A percentile compares a stretch with the other conserved stretches of the same genome.
Conservation (phyloP, 2,329 filamentous ascomycete genomes). For the Zymoseptoria passerinii region DNA sequence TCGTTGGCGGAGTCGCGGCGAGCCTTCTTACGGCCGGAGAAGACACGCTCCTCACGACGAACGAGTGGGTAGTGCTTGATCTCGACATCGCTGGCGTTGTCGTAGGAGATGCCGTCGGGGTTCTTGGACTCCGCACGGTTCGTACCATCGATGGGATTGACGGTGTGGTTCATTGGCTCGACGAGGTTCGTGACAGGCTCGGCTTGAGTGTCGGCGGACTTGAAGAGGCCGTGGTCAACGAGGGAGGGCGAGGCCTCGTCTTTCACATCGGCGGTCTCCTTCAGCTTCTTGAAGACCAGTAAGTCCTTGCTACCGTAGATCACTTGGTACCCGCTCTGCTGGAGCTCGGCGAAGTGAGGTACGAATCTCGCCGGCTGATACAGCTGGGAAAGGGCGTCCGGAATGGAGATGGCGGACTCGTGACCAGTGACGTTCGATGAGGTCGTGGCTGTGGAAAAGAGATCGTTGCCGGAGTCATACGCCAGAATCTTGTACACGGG, state of each 20-base stretch:
- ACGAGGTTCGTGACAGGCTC: constrained; percentile 3
- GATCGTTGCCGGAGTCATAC: constrained; percentile 53
- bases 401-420: constrained; percentile 47
- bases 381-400: constrained; percentile 52
- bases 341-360: constrained; percentile 51
- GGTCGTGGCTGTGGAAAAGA: constrained; percentile 52
- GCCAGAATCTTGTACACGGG: constrained; percentile 57
- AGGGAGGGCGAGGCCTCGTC: constrained; percentile 10
- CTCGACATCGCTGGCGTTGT: constrained; percentile 26
- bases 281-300: constrained; percentile 58
- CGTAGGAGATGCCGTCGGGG: constrained; percentile 25
- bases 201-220: constrained; percentile 5
- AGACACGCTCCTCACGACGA: constrained; percentile 41
- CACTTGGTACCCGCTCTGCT: constrained; percentile 58
- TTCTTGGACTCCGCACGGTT: constrained; percentile 14
- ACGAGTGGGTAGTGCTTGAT: constrained; percentile 39
- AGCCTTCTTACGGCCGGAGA: constrained; percentile 34
- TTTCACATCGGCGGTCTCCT: constrained; percentile 22
- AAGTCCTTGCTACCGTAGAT: constrained; percentile 55
- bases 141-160: constrained; percentile 52
- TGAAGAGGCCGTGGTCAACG: constrained; percentile 19
- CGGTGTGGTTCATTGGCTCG: constrained; percentile 12
- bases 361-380: constrained; percentile 58
- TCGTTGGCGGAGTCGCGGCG: constrained; percentile 1
- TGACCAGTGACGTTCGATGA: constrained; percentile 44